Evolutionary conservation across 768 basidiomycete species (phyloP).

Genomic region (Daedaleopsis nitida): DNA sequence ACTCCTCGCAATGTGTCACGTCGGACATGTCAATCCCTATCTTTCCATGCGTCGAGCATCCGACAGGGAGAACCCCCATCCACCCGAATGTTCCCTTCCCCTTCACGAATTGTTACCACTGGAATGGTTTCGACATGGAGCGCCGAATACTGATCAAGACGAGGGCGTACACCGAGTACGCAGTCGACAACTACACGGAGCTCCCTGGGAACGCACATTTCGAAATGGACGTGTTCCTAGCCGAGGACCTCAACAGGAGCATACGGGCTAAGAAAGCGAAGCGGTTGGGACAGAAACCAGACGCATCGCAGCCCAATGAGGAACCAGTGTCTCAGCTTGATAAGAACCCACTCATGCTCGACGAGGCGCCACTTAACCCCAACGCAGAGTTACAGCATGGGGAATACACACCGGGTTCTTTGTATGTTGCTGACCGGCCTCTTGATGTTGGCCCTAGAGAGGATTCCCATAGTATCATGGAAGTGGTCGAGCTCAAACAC

Average conservation of each 20-base stretch:
- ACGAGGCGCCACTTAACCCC: too few relatives aligned
- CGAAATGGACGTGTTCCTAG: background rate
- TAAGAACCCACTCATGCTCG: too few relatives aligned
- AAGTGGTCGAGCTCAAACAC: too few relatives aligned
- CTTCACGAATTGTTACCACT: conserved; percentile 13
- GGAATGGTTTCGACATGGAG: background rate
- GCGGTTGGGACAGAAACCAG: too few relatives aligned
- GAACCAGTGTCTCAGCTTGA: too few relatives aligned
- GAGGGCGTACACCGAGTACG: background rate
- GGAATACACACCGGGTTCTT: too few relatives aligned
- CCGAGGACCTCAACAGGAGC: background rate
- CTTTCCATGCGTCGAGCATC: background rate
- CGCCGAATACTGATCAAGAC: background rate
- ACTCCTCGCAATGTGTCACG: background rate
- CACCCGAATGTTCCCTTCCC: background rate
- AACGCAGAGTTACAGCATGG: too few relatives aligned
- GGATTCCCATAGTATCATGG: too few relatives aligned
- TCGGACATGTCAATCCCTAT: conserved; percentile 7
- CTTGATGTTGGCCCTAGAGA: too few relatives aligned
- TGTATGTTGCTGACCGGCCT: too few relatives aligned
- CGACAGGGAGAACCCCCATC: background rate
- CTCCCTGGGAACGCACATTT: background rate
- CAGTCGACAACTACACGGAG: background rate
- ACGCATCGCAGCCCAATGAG: too few relatives aligned
- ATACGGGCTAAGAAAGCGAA: background rate